phyloP scores from a whole-genome alignment of 768 basidiomycete genomes.

The Artomyces pyxidatus region DNA sequence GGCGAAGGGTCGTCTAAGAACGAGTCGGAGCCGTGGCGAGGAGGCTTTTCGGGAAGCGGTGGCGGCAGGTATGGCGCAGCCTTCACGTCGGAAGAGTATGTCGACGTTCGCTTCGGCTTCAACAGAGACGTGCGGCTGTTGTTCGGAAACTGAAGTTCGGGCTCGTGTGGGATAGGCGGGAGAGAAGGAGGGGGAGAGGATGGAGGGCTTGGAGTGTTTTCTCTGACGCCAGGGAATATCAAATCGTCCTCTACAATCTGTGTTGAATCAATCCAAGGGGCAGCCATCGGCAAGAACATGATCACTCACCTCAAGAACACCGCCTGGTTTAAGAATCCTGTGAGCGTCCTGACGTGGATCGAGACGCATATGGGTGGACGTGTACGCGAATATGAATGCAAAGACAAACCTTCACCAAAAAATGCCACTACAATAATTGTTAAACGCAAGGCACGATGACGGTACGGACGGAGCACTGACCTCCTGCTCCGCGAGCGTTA shows the following conservation, averaged over 20 bases:
- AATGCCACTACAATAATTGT: conserved; percentile 8
- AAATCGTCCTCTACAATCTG: conserved; percentile 71
- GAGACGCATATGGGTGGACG: conserved; percentile 11
- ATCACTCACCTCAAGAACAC: conserved; percentile 49
- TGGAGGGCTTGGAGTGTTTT: conserved; percentile 7
- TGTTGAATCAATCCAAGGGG: not conserved
- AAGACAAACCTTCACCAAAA: conserved; percentile 9
- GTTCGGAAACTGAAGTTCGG: not conserved
- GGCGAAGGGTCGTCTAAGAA: not conserved
- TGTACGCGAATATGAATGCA: not conserved
- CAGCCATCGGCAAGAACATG: not conserved
- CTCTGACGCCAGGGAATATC: conserved; percentile 49
- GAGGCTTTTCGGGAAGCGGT: not conserved
- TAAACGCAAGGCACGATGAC: not conserved
- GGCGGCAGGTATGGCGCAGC: not conserved
- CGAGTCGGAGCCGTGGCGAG: too few relatives aligned
- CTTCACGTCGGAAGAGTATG: not conserved
- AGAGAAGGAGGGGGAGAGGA: not conserved
- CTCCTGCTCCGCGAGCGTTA: conserved; percentile 13
- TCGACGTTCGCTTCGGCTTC: not conserved
- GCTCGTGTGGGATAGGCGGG: not conserved
- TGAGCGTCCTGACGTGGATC: conserved; percentile 48
- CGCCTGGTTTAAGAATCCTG: conserved; percentile 57
- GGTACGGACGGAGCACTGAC: not conserved
- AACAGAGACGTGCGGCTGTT: not conserved